A percentile compares a stretch with the other conserved stretches of the same genome.
Conservation (phyloP, 2,329 filamentous ascomycete genomes). For the Claviceps sorghi region DNA sequence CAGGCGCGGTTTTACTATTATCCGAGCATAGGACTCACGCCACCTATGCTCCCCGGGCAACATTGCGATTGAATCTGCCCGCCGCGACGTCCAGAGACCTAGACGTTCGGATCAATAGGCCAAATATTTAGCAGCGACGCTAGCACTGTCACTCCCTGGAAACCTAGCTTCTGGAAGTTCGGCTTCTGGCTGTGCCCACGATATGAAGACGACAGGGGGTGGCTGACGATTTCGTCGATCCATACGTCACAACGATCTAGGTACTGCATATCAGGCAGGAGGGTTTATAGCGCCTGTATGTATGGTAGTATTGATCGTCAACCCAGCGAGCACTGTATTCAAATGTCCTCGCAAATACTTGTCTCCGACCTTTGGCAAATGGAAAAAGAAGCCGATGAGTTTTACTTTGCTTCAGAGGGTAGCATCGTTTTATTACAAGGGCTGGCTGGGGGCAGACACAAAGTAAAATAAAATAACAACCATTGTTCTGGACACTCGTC, state of each 20-base stretch:
- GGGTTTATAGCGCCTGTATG: background rate
- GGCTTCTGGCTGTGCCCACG: background rate
- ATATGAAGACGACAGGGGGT: background rate
- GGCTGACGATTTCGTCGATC: background rate
- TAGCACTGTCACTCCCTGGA: slow-evolving; percentile 50
- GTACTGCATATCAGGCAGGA: background rate
- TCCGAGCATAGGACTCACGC: no score
- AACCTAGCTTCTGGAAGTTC: slow-evolving; percentile 33
- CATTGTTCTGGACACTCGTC: background rate
- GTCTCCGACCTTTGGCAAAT: background rate
- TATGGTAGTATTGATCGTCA: background rate
- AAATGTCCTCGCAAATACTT: background rate
- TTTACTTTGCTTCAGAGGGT: no score
- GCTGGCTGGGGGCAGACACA: background rate
- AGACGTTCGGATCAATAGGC: slow-evolving; percentile 8
- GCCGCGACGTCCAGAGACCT: slow-evolving; percentile 21
- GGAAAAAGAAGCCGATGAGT: no score
- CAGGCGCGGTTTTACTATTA: no score
- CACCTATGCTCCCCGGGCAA: no score
- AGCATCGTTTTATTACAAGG: no score
- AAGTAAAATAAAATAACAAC: background rate
- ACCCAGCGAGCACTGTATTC: background rate
- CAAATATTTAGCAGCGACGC: slow-evolving; percentile 46
- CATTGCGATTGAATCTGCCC: slow-evolving; percentile 21
- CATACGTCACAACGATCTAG: background rate